Conservation (phyloP, 176 grass and related monocot species). For the Melocanna baccifera region DNA sequence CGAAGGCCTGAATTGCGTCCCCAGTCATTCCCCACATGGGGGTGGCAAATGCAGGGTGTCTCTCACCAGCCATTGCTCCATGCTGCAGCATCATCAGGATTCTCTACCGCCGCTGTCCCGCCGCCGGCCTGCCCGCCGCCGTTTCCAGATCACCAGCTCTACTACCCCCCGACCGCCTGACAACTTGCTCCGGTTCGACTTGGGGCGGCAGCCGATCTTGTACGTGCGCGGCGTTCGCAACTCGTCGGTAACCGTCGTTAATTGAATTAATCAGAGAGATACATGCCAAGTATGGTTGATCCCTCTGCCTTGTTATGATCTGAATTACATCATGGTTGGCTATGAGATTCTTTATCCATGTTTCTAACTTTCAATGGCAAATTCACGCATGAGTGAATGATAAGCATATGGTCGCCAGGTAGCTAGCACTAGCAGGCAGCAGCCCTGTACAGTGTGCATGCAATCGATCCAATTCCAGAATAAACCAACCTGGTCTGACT, state of each 20-base stretch:
- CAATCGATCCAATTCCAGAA: not conserved
- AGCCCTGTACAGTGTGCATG: no score
- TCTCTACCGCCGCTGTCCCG: constrained; percentile 46
- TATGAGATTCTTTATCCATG: not conserved
- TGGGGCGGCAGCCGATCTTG: not conserved
- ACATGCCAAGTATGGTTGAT: constrained; percentile 1
- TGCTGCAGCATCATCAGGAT: constrained; percentile 99
- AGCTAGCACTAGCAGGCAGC: no score
- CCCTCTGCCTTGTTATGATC: constrained; percentile 6
- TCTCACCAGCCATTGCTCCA: constrained; percentile 44
- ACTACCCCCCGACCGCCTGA: constrained; percentile 35
- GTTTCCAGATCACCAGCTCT: constrained; percentile 31
- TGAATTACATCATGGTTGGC: not conserved
- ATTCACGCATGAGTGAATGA: not conserved
- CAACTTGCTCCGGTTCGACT: not conserved
- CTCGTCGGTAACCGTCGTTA: constrained; percentile 2
- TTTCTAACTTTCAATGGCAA: not conserved
- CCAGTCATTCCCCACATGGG: constrained; percentile 36
- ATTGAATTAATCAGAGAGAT: not conserved
- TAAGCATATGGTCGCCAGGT: not conserved
- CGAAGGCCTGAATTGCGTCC: constrained; percentile 42
- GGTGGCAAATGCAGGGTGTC: constrained; percentile 67
- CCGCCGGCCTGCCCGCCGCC: not conserved
- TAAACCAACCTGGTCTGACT: not conserved
- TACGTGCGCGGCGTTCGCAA: not conserved